These are phyloP conservation scores for Kwoniella shandongensis DNA, from an alignment of 768 basidiomycete genomes.

Conservation along the genomic window DNA sequence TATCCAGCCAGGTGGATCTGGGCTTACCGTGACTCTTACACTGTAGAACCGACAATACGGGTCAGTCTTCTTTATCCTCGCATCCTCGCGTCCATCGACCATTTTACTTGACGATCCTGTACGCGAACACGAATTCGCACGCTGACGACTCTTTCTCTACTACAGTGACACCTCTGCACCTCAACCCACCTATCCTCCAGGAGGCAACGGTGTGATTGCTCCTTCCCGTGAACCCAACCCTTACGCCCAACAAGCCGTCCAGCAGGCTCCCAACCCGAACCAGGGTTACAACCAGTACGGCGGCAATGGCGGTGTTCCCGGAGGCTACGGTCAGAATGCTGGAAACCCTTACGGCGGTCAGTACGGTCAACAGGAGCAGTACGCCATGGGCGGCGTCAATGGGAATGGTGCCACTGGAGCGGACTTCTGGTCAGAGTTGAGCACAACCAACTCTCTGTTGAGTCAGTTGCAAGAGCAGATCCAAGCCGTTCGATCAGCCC, in stretches of 20 bases:
- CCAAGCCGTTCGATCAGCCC: conserved; percentile 47
- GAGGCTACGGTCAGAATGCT: conserved; percentile 2
- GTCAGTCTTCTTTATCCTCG: conserved; percentile 18
- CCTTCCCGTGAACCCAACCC: conserved; percentile 37
- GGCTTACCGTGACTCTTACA: conserved; percentile 1
- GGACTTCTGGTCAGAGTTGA: conserved; percentile 50
- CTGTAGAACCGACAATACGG: conserved; percentile 42
- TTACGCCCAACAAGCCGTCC: conserved; percentile 42
- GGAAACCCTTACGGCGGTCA: conserved; percentile 35
- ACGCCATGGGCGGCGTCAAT: conserved; percentile 36
- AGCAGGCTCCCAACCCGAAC: conserved; percentile 21
- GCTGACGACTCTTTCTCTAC: not conserved
- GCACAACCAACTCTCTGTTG: conserved; percentile 36
- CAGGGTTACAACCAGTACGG: conserved; percentile 27
- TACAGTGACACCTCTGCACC: conserved; percentile 39
- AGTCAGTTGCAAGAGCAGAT: conserved; percentile 51
- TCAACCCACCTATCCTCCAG: conserved; percentile 45
- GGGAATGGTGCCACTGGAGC: conserved; percentile 8
- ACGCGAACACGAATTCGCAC: not conserved
- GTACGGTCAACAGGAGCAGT: conserved; percentile 51
- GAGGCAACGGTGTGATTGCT: conserved; percentile 40
- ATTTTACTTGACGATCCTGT: too few species aligned
- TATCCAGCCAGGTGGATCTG: not conserved
- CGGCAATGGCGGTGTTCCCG: conserved; percentile 11
- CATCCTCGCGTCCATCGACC: too few species aligned